These are phyloP conservation scores for Penicillium sp. DNA, from an alignment of 2,329 filamentous ascomycete species.

Conservation along the genomic window DNA sequence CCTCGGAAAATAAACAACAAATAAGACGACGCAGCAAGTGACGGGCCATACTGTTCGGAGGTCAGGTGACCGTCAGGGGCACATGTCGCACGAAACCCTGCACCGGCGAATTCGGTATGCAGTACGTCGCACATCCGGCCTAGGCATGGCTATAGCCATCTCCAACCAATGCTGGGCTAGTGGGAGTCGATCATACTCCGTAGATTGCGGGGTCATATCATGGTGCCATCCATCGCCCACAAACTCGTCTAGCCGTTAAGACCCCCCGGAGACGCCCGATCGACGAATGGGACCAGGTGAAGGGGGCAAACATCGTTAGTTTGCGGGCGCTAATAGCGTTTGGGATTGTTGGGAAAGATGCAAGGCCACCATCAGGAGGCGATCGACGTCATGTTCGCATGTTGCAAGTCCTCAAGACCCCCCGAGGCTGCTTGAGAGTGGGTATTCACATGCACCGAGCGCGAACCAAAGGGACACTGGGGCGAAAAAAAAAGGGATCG, in stretches of 20 bases:
- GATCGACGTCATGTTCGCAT: constrained; percentile 22
- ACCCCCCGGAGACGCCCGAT: neutral
- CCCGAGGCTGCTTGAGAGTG: constrained; percentile 22
- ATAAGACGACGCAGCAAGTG: too few species aligned
- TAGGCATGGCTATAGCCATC: neutral
- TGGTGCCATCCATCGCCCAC: constrained; percentile 4
- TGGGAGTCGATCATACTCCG: neutral
- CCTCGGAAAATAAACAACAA: neutral
- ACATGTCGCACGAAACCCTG: neutral
- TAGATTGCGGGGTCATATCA: constrained; percentile 2
- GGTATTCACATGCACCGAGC: constrained; percentile 28
- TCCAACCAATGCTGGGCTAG: neutral
- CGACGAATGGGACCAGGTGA: neutral
- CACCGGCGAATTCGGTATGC: constrained; percentile 1
- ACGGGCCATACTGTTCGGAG: neutral
- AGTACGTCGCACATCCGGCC: neutral
- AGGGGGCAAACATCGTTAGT: neutral
- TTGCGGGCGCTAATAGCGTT: neutral
- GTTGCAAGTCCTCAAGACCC: neutral
- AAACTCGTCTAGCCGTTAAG: neutral
- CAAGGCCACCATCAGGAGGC: constrained; percentile 5
- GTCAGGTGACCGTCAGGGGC: constrained; percentile 3
- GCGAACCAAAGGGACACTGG: constrained; percentile 11
- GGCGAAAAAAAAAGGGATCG: constrained; percentile 18
- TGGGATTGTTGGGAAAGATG: constrained; percentile 19